phyloP scores from a whole-genome alignment of 768 basidiomycete genomes.

The Macrolepiota fuliginosa region DNA sequence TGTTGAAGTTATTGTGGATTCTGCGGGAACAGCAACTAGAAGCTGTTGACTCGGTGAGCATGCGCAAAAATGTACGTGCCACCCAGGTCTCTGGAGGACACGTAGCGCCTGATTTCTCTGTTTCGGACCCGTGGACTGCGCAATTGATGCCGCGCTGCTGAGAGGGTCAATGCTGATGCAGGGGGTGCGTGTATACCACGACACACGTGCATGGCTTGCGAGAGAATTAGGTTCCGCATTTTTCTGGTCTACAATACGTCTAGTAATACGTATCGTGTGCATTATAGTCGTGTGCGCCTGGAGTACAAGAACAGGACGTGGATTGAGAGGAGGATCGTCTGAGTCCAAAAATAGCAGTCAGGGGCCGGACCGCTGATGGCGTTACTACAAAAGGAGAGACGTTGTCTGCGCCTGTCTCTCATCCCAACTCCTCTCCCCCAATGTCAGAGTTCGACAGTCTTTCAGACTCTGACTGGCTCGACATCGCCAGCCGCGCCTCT shows the following conservation, averaged over 20 bases:
- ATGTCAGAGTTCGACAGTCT: slow-evolving; percentile 64
- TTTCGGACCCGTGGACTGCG: neutral
- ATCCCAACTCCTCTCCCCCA: slow-evolving; percentile 1
- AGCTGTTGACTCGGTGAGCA: too few relatives aligned
- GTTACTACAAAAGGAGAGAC: slow-evolving; percentile 11
- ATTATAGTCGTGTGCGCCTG: neutral
- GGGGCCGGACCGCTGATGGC: neutral
- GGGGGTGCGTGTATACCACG: slow-evolving; percentile 30
- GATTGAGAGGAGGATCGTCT: neutral
- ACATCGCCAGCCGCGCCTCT: slow-evolving; percentile 67
- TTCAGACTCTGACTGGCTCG: slow-evolving; percentile 86
- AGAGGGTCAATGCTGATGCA: neutral
- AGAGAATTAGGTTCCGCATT: neutral
- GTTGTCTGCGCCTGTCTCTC: neutral
- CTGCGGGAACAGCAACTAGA: too few relatives aligned
- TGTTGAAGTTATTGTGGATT: too few relatives aligned
- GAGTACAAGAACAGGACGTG: neutral
- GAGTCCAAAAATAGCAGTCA: slow-evolving; percentile 15
- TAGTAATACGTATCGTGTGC: neutral
- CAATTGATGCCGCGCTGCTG: neutral
- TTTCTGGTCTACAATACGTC: neutral
- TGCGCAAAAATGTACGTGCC: neutral
- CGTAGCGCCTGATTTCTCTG: neutral
- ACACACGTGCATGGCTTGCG: slow-evolving; percentile 46
- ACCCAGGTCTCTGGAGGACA: neutral